A percentile compares a stretch with the other conserved stretches of the same genome.
These are phyloP conservation scores for Chrysoporthe deuterocubensis DNA, from an alignment of 2,329 filamentous ascomycete species.

Conservation along the genomic window DNA sequence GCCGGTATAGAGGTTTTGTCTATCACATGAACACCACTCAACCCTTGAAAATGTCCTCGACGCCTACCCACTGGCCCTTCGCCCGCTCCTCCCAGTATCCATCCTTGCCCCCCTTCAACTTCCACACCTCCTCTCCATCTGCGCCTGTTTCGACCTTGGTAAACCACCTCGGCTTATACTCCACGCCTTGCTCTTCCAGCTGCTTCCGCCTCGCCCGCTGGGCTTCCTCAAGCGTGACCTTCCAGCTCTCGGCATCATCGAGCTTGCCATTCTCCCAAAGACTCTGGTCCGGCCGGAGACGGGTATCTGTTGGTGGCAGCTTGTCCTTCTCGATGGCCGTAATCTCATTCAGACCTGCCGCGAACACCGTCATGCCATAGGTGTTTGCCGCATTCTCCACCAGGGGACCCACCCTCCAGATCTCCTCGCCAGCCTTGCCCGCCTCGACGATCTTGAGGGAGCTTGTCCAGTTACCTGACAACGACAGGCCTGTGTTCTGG, in stretches of 20 bases:
- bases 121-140: conserved; percentile 72
- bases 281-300: conserved; percentile 85
- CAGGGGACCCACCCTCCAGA: conserved; percentile 80
- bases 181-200: conserved; percentile 74
- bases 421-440: conserved; percentile 64
- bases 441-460: conserved; percentile 59
- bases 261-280: conserved; percentile 48
- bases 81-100: conserved; percentile 91
- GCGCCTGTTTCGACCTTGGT: conserved; percentile 61
- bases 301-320: conserved; percentile 79
- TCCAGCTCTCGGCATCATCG: conserved; percentile 35
- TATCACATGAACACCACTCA: conserved; percentile 10
- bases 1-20: not conserved
- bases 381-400: conserved; percentile 79
- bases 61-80: conserved; percentile 66
- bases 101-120: conserved; percentile 78
- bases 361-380: conserved; percentile 89
- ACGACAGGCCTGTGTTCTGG: conserved; percentile 64
- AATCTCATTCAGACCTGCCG: conserved; percentile 84
- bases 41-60: conserved; percentile 54
- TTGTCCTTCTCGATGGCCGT: conserved; percentile 76
- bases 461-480: conserved; percentile 85
- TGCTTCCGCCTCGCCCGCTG: conserved; percentile 76
- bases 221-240: conserved; percentile 75
- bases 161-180: conserved; percentile 84